Conservation (phyloP, 75 land plant genomes). For the Sequoiadendron giganteum region DNA sequence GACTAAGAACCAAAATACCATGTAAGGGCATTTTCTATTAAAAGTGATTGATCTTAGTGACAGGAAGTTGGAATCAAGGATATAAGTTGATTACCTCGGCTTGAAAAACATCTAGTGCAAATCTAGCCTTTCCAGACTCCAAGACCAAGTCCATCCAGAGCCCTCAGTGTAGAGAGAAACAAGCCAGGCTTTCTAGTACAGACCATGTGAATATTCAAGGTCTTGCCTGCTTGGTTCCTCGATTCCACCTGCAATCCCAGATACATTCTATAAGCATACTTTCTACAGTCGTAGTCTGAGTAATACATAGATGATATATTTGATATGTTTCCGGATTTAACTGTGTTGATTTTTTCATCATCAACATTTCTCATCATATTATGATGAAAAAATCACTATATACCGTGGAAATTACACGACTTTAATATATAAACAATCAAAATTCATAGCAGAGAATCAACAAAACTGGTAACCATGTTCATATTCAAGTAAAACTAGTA, state of each 20-base stretch:
- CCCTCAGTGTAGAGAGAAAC: conserved; percentile 14
- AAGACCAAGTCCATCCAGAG: conserved; percentile 22
- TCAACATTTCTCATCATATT: no score
- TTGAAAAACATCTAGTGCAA: conserved; percentile 17
- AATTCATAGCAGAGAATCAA: conserved; percentile 28
- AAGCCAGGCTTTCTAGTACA: conserved; percentile 12
- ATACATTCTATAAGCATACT: no score
- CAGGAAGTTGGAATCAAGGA: not conserved
- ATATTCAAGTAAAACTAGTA: not conserved
- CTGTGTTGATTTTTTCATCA: no score
- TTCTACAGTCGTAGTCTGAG: not conserved
- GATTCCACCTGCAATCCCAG: conserved; percentile 13
- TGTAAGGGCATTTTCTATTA: not conserved
- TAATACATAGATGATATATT: no score
- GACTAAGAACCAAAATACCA: not conserved
- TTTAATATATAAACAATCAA: conserved; percentile 6
- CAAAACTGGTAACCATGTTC: conserved; percentile 19
- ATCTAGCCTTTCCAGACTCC: conserved; percentile 15
- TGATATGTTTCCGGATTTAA: no score
- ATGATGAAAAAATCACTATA: no score
- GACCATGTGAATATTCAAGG: conserved; percentile 17
- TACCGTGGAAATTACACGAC: no score
- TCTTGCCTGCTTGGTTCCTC: conserved; percentile 14
- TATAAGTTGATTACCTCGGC: not conserved
- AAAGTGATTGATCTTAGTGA: no score